Base-by-base conservation (phyloP, 2,329 filamentous ascomycete genomes). In the Microdochium nivale region DNA sequence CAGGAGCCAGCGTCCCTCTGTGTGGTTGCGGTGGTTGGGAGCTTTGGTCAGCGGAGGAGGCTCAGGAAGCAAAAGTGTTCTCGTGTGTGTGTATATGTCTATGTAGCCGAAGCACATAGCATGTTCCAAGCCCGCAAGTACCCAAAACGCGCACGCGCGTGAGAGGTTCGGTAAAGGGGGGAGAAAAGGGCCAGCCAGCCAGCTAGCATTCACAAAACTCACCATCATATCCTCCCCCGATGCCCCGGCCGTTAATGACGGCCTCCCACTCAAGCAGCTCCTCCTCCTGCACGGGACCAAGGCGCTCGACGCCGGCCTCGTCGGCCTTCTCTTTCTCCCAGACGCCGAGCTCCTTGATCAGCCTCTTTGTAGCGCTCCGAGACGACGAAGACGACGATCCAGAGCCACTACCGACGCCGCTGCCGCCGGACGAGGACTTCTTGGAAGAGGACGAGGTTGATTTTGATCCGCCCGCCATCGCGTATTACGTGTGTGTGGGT, bases 1-100 rank as follows among this genome's bases (percentile, higher is more conserved):
- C 61, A 99, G 81, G 54, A 87, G 83, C 91, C 91, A 99, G 61
- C 85, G 82, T 55, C 94, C 94, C 52, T 70, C 78, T 82, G 61
- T 54, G 25, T 33, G n/a, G n/a, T n/a, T n/a, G 21, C 27, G 25
- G 11, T 25, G 2, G 30, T n/a, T n/a, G n/a, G n/a, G n/a, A n/a
- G n/a, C n/a, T n/a, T n/a, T n/a, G n/a, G n/a, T n/a, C n/a, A n/a
- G n/a, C n/a, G n/a, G n/a, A n/a, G n/a, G n/a, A n/a, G n/a, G n/a
- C n/a, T n/a, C n/a, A n/a, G n/a, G n/a, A n/a, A n/a, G 32, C 32
- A 33, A 33, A 33, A 33, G 9, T 9, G 9, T 16, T 33, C 9
- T 33, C 32, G 32, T 33, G 9, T 33, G 9, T 33, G 9, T 33
- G 9, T 33, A 9, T 33, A 9, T 33, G 9, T 33, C 9, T 33